Conservation (phyloP, 768 basidiomycete genomes). For the Termitomyces sp. region DNA sequence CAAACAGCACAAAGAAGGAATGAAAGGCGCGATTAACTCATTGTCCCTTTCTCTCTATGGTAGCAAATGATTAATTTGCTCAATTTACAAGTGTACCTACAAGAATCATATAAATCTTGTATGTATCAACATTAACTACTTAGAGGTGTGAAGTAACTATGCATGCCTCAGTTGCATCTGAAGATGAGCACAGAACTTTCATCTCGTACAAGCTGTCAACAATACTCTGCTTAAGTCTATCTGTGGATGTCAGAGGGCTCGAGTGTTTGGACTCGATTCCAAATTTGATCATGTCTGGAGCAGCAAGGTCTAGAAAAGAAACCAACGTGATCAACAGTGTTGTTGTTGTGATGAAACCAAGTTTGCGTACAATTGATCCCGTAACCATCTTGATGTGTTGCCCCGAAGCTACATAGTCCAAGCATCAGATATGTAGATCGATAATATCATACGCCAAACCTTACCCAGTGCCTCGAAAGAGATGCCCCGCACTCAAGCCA, state of each 20-base stretch:
- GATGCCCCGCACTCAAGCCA: slow-evolving; percentile 77
- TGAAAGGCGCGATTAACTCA: neutral
- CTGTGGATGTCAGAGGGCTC: slow-evolving; percentile 63
- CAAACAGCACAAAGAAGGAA: neutral
- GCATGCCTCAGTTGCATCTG: slow-evolving; percentile 16
- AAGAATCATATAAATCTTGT: neutral
- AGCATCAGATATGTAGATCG: neutral
- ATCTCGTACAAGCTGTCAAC: slow-evolving; percentile 64
- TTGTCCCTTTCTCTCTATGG: slow-evolving; percentile 4
- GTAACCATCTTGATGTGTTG: slow-evolving; percentile 80
- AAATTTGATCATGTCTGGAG: slow-evolving; percentile 76
- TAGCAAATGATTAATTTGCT: slow-evolving; percentile 5
- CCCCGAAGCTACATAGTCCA: slow-evolving; percentile 58
- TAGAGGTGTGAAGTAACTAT: slow-evolving; percentile 26
- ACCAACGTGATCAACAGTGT: neutral
- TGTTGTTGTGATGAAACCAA: neutral
- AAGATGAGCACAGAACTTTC: slow-evolving; percentile 42
- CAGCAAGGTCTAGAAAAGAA: slow-evolving; percentile 63
- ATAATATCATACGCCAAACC: slow-evolving; percentile 8
- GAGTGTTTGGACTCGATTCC: slow-evolving; percentile 90
- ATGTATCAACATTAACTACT: neutral
- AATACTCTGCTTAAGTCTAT: slow-evolving; percentile 56
- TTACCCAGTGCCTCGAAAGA: slow-evolving; percentile 85
- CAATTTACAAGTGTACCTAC: neutral
- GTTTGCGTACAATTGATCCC: slow-evolving; percentile 81